Evolutionary conservation across 148 eudicot genomes (phyloP), one percentile per base, ranked within the genome.

Genomic region (Vaccinium vitisidaea): DNA sequence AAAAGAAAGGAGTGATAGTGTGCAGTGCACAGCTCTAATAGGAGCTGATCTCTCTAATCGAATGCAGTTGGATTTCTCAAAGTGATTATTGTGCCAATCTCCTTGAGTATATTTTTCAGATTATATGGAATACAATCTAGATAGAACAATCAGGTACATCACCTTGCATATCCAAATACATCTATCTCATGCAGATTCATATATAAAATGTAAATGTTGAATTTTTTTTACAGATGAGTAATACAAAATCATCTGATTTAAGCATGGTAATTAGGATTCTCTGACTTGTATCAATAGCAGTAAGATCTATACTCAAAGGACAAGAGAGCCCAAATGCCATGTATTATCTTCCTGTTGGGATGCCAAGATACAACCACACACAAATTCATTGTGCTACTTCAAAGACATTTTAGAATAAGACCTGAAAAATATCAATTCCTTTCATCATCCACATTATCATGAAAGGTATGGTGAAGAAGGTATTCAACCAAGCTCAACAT

Each of bases 1-100:
- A 69, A 75, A 84, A 82, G 25, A 11, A 52, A 84, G 5, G 30
- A 18, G 25, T 77, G n/a, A 55, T 19, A 0, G 79, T 16, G 48
- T 48, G 27, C 13, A 21, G 48, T 48, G 30, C 13, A n/a, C 25
- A 21, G 46, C 12, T 59, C 12, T 19, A 61, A 61, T 61, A 61
- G 23, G 18, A 27, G 39, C 43, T 30, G 48, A 27, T 49, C 6
- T 21, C 23, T 70, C 77, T 61, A 8, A 2, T 32, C 18, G 23
- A 70, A 58, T 21, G 39, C 18, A 39, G 14, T 8, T 18, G 3
- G 39, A 53, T 23, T 55, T 27, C 65, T 6, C n/a, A 54, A 18
- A 30, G 49, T 79, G 67, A 56, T 58, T 36, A 70, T 39, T 39
- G 53, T 39, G 36, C 83, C 55, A 80, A 77, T 80, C 71, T 46